Conservation (phyloP, 352 stramenopile species). For the Phytophthora sansomeana region DNA sequence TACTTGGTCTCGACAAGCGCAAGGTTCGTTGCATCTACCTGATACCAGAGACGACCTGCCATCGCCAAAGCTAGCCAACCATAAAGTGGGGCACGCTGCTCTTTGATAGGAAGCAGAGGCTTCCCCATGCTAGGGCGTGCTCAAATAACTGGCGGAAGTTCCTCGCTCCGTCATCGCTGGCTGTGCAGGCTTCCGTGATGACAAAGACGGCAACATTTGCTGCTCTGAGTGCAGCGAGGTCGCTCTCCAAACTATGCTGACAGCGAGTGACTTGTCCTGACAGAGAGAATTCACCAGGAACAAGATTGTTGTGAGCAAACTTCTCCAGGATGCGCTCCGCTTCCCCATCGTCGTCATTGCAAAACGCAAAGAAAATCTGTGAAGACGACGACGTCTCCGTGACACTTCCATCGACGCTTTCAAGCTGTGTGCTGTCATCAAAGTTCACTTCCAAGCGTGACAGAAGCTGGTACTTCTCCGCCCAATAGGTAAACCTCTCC, state of each 20-base stretch:
- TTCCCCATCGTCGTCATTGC: slow-evolving; percentile 12
- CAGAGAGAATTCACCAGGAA: slow-evolving; percentile 9
- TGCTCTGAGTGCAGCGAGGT: slow-evolving; percentile 31
- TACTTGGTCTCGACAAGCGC: slow-evolving; percentile 50
- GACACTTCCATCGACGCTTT: not conserved
- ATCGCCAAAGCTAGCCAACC: slow-evolving; percentile 57
- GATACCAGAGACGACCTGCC: slow-evolving; percentile 66
- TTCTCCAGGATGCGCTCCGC: slow-evolving; percentile 6
- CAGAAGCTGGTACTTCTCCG: slow-evolving; percentile 29
- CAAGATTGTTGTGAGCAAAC: slow-evolving; percentile 23
- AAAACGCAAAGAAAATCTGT: slow-evolving; percentile 31
- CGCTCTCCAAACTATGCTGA: slow-evolving; percentile 22
- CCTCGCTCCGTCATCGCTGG: slow-evolving; percentile 1
- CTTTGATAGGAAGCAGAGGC: slow-evolving; percentile 54
- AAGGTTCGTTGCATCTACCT: slow-evolving; percentile 45
- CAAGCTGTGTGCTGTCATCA: not conserved
- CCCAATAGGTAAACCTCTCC: slow-evolving; percentile 21
- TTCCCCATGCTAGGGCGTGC: slow-evolving; percentile 43
- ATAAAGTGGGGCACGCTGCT: slow-evolving; percentile 31
- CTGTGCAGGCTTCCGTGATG: slow-evolving; percentile 45
- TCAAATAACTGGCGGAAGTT: slow-evolving; percentile 50
- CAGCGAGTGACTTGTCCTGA: slow-evolving; percentile 22
- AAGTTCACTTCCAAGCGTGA: slow-evolving; percentile 17
- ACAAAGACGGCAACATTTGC: slow-evolving; percentile 45
- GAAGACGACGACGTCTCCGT: slow-evolving; percentile 1